Conservation (phyloP, 192 early-diverging fungal genomes). For the Mortierella alpina region DNA sequence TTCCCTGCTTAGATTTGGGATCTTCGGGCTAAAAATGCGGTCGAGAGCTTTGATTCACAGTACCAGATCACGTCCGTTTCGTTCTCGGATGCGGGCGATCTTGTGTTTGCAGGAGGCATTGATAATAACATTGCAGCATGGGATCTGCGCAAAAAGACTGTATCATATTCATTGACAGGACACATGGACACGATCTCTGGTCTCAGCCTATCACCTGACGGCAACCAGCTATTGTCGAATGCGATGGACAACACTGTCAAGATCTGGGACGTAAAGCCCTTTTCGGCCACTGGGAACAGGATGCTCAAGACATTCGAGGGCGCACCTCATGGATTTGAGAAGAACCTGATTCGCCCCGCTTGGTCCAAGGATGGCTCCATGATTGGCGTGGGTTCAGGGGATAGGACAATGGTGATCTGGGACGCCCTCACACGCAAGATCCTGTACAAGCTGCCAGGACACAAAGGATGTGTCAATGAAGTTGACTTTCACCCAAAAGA, state of each 20-base stretch:
- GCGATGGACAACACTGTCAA: constrained; percentile 96
- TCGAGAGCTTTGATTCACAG: constrained; percentile 66
- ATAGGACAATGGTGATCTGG: constrained; percentile 94
- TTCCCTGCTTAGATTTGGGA: constrained; percentile 69
- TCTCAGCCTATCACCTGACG: constrained; percentile 84
- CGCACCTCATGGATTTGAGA: constrained; percentile 96
- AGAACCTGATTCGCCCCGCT: constrained; percentile 89
- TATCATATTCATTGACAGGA: constrained; percentile 76
- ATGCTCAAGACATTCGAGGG: constrained; percentile 84
- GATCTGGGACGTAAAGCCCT: constrained; percentile 96
- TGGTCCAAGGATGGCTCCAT: constrained; percentile 89
- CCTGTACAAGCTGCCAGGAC: constrained; percentile 94
- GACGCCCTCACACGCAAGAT: constrained; percentile 80
- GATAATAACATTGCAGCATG: constrained; percentile 92
- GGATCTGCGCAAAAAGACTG: constrained; percentile 84
- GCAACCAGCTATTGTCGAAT: constrained; percentile 84
- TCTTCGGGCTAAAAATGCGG: constrained; percentile 70
- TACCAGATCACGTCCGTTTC: constrained; percentile 83
- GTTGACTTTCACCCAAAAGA: constrained; percentile 94
- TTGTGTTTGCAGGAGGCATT: constrained; percentile 87
- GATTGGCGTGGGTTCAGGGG: constrained; percentile 87
- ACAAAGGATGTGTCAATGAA: constrained; percentile 93
- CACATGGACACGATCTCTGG: constrained; percentile 94
- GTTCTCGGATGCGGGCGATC: constrained; percentile 80
- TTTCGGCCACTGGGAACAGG: constrained; percentile 74